phyloP scores from a whole-genome alignment of 1,139 yeast genomes.

The Scheffersomyces cryptocercus region DNA sequence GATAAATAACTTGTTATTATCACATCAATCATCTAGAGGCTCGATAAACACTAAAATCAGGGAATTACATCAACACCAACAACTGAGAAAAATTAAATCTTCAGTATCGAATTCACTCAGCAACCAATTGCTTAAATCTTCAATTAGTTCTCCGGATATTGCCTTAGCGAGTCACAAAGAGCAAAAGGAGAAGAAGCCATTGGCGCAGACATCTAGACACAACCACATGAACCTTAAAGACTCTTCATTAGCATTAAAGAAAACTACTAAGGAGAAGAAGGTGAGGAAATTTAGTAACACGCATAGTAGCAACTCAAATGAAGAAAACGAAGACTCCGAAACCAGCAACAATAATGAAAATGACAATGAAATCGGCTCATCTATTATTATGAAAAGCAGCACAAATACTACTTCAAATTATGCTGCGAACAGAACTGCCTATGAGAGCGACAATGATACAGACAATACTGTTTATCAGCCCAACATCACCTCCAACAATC shows the following conservation, averaged over 20 bases:
- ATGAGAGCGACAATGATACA: constrained; percentile 1
- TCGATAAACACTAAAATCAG: constrained; percentile 36
- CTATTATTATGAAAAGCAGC: not conserved
- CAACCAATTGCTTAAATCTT: not conserved
- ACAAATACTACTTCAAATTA: too few species aligned
- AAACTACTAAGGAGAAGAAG: constrained; percentile 17
- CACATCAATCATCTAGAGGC: constrained; percentile 42
- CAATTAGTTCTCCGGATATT: not conserved
- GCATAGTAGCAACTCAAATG: not conserved
- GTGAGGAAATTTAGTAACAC: constrained; percentile 1
- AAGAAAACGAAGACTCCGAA: not conserved
- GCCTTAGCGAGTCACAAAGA: not conserved
- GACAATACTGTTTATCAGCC: not conserved
- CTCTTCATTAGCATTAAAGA: constrained; percentile 43
- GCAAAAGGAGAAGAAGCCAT: constrained; percentile 4
- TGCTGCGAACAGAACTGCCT: not conserved
- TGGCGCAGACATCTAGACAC: constrained; percentile 19
- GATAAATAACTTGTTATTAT: constrained; percentile 39
- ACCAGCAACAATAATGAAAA: not conserved
- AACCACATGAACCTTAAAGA: constrained; percentile 45
- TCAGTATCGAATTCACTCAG: constrained; percentile 6
- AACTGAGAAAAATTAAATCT: constrained; percentile 4
- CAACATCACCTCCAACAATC: not conserved
- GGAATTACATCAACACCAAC: constrained; percentile 17
- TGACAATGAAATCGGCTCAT: not conserved